A percentile compares a stretch with the other conserved stretches of the same genome.
These are phyloP conservation scores for Pseudopyrenochaeta lycopersici DNA, from an alignment of 2,329 filamentous ascomycete species.

Conservation along the genomic window DNA sequence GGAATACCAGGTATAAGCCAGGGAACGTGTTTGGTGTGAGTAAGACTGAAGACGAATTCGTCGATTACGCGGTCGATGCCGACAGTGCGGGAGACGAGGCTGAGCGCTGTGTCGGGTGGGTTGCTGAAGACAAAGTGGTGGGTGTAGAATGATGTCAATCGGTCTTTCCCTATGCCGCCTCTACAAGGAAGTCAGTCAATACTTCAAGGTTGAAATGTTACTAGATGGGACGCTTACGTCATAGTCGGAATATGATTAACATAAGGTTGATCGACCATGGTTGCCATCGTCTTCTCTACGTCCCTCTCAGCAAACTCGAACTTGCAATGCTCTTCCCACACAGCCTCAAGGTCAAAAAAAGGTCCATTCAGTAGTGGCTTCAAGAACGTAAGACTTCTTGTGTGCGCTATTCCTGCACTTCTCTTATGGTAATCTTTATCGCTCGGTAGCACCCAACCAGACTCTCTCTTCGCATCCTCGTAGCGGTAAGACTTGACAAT, in stretches of 20 bases:
- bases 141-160: constrained; percentile 73
- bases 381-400: constrained; percentile 70
- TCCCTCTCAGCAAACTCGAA: constrained; percentile 75
- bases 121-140: constrained; percentile 81
- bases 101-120: constrained; percentile 70
- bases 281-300: constrained; percentile 79
- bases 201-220: neutral
- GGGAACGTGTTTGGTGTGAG: constrained; percentile 42
- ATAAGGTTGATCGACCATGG: constrained; percentile 81
- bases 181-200: constrained; percentile 8
- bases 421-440: constrained; percentile 54
- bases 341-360: constrained; percentile 75
- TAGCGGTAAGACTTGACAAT: constrained; percentile 38
- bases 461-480: constrained; percentile 29
- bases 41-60: constrained; percentile 47
- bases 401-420: constrained; percentile 70
- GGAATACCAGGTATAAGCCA: constrained; percentile 49
- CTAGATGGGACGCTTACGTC: constrained; percentile 39
- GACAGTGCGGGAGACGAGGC: constrained; percentile 75
- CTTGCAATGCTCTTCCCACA: constrained; percentile 81
- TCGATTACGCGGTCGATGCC: constrained; percentile 72
- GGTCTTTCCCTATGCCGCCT: constrained; percentile 73
- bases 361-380: constrained; percentile 71
- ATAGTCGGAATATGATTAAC: constrained; percentile 80
- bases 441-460: constrained; percentile 38